Conservation (phyloP, 495 filamentous ascomycete species). For the Bryoglossum gracile region DNA sequence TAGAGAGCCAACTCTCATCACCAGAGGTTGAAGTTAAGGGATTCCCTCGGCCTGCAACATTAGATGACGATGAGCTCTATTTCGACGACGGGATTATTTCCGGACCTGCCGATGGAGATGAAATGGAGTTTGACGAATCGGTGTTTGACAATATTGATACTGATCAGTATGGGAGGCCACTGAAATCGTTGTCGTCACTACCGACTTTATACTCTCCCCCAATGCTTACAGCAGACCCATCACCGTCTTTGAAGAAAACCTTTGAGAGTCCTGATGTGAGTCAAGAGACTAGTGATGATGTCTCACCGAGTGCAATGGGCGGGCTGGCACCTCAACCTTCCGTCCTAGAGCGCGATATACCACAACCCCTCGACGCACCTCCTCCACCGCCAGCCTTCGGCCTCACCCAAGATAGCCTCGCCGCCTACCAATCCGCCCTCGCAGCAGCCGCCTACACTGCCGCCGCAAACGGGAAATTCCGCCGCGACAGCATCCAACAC, state of each 20-base stretch:
- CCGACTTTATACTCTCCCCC: slow-evolving; percentile 23
- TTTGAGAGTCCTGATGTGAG: not conserved
- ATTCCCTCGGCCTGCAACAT: slow-evolving; percentile 23
- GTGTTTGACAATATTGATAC: slow-evolving; percentile 66
- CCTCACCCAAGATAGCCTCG: slow-evolving; percentile 49
- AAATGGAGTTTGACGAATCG: slow-evolving; percentile 62
- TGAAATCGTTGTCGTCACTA: slow-evolving; percentile 41
- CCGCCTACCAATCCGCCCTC: slow-evolving; percentile 73
- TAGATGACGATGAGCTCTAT: slow-evolving; percentile 67
- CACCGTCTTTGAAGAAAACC: slow-evolving; percentile 11
- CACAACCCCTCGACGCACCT: not conserved
- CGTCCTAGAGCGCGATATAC: not conserved
- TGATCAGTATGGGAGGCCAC: slow-evolving; percentile 45
- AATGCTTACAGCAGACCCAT: slow-evolving; percentile 7
- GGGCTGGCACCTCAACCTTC: not conserved
- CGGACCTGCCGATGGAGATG: slow-evolving; percentile 39
- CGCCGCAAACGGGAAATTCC: slow-evolving; percentile 61
- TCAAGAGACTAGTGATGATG: not conserved
- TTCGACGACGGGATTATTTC: slow-evolving; percentile 73
- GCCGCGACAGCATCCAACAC: slow-evolving; percentile 36
- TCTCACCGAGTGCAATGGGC: not conserved
- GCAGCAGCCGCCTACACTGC: slow-evolving; percentile 70
- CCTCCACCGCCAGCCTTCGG: not conserved
- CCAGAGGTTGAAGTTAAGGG: slow-evolving; percentile 4
- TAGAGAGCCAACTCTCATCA: slow-evolving; percentile 1